A percentile compares a stretch with the other conserved stretches of the same genome.
These are phyloP conservation scores for Ascochyta koolunga DNA, from an alignment of 2,329 filamentous ascomycete genomes.

Conservation along the genomic window DNA sequence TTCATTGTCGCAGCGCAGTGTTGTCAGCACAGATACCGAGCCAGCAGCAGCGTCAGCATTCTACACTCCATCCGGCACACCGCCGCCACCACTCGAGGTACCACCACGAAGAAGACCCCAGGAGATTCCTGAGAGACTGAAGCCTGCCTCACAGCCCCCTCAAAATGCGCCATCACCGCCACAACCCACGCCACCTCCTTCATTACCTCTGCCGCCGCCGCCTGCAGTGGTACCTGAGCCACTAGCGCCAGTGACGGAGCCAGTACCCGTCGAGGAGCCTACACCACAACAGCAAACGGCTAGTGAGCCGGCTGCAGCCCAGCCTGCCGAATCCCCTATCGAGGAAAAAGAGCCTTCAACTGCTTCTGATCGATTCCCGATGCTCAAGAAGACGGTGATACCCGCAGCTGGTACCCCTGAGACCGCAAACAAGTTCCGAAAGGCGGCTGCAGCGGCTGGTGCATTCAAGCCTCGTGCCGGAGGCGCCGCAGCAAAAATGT, in stretches of 20 bases:
- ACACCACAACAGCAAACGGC: slow-evolving; percentile 5
- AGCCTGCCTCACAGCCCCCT: slow-evolving; percentile 18
- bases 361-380: slow-evolving; percentile 72
- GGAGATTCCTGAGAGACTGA: slow-evolving; percentile 39
- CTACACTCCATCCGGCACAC: slow-evolving; percentile 31
- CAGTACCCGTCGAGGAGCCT: slow-evolving; percentile 52
- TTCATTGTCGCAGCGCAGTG: slow-evolving; percentile 33
- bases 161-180: slow-evolving; percentile 16
- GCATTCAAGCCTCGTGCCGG: slow-evolving; percentile 87
- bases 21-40: slow-evolving; percentile 31
- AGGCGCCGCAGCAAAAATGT: slow-evolving; percentile 80
- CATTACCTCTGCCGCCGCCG: slow-evolving; percentile 35
- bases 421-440: slow-evolving; percentile 77
- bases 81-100: slow-evolving; percentile 32
- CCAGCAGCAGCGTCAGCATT: slow-evolving; percentile 28
- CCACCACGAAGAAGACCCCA: slow-evolving; percentile 34
- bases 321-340: slow-evolving; percentile 9
- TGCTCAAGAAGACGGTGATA: slow-evolving; percentile 78
- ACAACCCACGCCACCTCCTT: slow-evolving; percentile 31
- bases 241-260: slow-evolving; percentile 15
- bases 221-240: slow-evolving; percentile 17
- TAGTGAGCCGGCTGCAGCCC: slow-evolving; percentile 13
- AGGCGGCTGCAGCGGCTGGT: slow-evolving; percentile 71
- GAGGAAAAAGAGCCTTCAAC: slow-evolving; percentile 59
- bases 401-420: slow-evolving; percentile 63